These are phyloP conservation scores for Xylaria sp. DNA, from an alignment of 495 filamentous ascomycete species.

Conservation along the genomic window DNA sequence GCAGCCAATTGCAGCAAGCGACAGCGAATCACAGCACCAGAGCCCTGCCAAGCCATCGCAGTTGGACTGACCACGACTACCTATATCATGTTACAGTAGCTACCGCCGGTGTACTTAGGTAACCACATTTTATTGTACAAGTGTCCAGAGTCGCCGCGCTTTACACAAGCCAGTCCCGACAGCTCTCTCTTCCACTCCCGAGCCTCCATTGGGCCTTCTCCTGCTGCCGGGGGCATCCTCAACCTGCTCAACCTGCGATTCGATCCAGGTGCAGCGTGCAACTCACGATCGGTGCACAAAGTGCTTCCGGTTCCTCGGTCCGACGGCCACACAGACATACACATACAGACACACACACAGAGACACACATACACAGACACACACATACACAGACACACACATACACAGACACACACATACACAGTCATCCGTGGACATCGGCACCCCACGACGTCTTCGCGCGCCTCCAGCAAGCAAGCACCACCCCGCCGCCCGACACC, in stretches of 20 bases:
- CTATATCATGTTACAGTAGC: neutral
- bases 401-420: no score
- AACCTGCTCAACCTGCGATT: no score
- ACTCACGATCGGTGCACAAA: neutral
- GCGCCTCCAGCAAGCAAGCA: neutral
- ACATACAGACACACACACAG: no score
- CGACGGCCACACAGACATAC: neutral
- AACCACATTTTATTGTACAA: neutral
- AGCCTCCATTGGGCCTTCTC: conserved; percentile 12
- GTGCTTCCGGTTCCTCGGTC: neutral
- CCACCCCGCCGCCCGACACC: neutral
- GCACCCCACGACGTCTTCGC: neutral
- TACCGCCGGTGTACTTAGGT: neutral
- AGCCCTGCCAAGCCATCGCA: neutral
- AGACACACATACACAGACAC: no score
- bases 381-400: no score
- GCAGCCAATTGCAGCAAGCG: neutral
- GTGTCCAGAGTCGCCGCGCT: conserved; percentile 4
- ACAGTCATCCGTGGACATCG: neutral
- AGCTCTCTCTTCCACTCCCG: neutral
- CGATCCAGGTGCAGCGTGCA: conserved; percentile 1
- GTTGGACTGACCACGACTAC: conserved; percentile 2
- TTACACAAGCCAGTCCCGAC: neutral
- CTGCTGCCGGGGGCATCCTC: neutral
- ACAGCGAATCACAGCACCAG: conserved; percentile 1